Evolutionary conservation across 306 rosid species (phyloP).

Genomic region (Fragaria iinumae): DNA sequence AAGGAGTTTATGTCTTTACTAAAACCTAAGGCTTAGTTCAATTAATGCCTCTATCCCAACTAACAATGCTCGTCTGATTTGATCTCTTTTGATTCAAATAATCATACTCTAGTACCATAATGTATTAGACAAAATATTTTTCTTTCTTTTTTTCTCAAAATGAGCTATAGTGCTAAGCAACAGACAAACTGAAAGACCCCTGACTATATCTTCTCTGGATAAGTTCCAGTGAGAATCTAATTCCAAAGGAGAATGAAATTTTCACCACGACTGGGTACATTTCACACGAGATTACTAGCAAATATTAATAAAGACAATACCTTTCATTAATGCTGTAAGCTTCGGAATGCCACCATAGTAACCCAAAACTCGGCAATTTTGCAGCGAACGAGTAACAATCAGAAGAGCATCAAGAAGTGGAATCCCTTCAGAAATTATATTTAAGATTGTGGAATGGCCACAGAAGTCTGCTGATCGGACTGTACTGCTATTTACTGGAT

Average conservation of each 20-base stretch:
- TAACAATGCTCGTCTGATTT: neutral
- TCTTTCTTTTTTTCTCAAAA: neutral
- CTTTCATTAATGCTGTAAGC: slow-evolving; percentile 92
- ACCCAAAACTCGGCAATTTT: slow-evolving; percentile 91
- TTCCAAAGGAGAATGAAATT: neutral
- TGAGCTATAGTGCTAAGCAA: neutral
- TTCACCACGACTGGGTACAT: neutral
- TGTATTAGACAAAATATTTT: neutral
- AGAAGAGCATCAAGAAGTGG: slow-evolving; percentile 67
- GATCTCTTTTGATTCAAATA: neutral
- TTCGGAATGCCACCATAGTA: slow-evolving; percentile 88
- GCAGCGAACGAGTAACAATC: slow-evolving; percentile 70
- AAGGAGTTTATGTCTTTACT: neutral
- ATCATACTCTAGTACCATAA: neutral
- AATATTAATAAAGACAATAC: slow-evolving; percentile 34
- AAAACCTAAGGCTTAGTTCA: neutral
- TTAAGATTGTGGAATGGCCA: slow-evolving; percentile 52
- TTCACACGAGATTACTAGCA: neutral
- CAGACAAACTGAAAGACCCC: neutral
- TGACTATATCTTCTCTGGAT: neutral
- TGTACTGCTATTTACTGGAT: slow-evolving; percentile 61
- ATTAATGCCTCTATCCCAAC: neutral
- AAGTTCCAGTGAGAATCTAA: neutral
- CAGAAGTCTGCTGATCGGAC: slow-evolving; percentile 57
- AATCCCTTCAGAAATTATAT: slow-evolving; percentile 78